A percentile compares a stretch with the other conserved stretches of the same genome.
Conservation (phyloP, 2,329 filamentous ascomycete genomes). For the Cryoendolithus antarcticus region DNA sequence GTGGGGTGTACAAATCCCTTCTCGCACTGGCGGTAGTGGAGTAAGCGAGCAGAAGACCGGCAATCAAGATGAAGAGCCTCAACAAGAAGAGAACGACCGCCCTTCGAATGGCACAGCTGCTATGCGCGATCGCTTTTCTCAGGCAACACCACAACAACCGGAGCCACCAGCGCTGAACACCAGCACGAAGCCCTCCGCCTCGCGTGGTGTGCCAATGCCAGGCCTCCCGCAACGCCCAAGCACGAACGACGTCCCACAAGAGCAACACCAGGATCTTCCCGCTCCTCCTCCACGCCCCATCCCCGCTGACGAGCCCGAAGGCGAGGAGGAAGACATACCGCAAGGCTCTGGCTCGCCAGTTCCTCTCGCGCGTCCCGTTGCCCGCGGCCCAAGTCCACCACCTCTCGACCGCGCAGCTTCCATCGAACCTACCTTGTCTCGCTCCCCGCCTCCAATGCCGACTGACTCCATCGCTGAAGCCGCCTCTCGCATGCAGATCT, state of each 20-base stretch:
- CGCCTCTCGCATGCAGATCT: conserved; percentile 51
- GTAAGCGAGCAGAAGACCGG: conserved; percentile 53
- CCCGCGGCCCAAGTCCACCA: conserved; percentile 43
- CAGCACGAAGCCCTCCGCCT: conserved; percentile 51
- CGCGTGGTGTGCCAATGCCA: conserved; percentile 61
- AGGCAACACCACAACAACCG: conserved; percentile 37
- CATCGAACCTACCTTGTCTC: conserved; percentile 24
- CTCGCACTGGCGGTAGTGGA: conserved; percentile 54
- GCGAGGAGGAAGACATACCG: conserved; percentile 27
- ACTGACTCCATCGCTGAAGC: conserved; percentile 49
- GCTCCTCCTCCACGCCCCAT: conserved; percentile 30
- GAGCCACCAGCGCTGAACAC: conserved; percentile 38
- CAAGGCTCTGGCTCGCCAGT: conserved; percentile 57
- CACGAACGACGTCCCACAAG: conserved; percentile 40
- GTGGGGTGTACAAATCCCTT: conserved; percentile 74
- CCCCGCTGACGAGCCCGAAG: conserved; percentile 16
- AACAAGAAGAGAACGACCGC: conserved; percentile 38
- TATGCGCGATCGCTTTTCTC: conserved; percentile 72
- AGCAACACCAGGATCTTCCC: conserved; percentile 38
- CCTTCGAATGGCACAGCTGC: conserved; percentile 56
- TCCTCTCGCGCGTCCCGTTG: conserved; percentile 74
- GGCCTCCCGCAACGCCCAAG: conserved; percentile 53
- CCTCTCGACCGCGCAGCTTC: conserved; percentile 39
- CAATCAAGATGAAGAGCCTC: conserved; percentile 32
- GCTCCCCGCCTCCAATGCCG: conserved; percentile 46